These are phyloP conservation scores for Ramicandelaber brevisporus DNA, from an alignment of 192 early-diverging fungal genomes.

Conservation along the genomic window DNA sequence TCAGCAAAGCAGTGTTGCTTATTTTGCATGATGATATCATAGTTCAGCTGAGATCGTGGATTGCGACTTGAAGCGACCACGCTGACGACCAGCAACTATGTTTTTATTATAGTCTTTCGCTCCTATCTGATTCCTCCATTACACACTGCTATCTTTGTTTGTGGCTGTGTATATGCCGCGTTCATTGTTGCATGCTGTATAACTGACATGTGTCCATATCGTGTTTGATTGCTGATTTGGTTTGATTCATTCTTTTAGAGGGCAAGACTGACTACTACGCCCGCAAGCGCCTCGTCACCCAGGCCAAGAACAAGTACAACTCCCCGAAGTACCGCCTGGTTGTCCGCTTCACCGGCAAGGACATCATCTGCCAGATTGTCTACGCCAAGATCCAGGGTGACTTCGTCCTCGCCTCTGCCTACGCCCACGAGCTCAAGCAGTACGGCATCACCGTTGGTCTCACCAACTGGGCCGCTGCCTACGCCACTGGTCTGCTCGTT, in stretches of 20 bases:
- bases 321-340: conserved; percentile 98
- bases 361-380: conserved; percentile 88
- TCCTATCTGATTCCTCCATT: conserved; percentile 49
- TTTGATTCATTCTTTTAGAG: conserved; percentile 29
- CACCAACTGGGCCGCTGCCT: conserved; percentile 99
- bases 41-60: conserved; percentile 47
- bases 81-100: conserved; percentile 26
- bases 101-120: conserved; percentile 50
- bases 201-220: too few relatives aligned
- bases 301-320: conserved; percentile 99
- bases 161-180: neutral
- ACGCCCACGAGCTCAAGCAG: conserved; percentile 86
- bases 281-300: conserved; percentile 90
- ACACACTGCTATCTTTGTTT: neutral
- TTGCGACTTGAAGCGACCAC: conserved; percentile 18
- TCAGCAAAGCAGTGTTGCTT: neutral
- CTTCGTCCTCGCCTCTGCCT: conserved; percentile 79
- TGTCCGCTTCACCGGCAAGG: conserved; percentile 97
- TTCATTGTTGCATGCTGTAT: neutral
- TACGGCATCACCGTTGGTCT: conserved; percentile 95
- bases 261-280: conserved; percentile 99
- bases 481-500: conserved; percentile 88
- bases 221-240: neutral
- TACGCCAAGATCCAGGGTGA: conserved; percentile 98
- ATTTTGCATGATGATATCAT: conserved; percentile 39